A percentile compares a stretch with the other conserved stretches of the same genome.
Conservation (phyloP, 495 filamentous ascomycete species). For the Staphylotrichum longicolle region DNA sequence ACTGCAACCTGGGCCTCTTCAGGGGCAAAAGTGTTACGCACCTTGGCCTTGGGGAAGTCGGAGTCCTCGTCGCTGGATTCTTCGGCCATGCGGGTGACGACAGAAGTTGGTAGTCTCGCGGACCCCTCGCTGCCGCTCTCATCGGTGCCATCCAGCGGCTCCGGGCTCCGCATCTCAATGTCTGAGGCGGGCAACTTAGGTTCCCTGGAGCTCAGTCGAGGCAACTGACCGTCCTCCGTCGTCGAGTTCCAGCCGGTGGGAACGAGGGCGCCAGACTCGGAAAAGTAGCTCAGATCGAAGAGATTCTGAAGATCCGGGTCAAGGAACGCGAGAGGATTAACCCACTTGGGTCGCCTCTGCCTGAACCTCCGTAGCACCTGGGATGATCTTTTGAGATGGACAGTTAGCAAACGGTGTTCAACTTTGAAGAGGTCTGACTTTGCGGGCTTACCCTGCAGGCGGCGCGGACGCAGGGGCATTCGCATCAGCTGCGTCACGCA, state of each 20-base stretch:
- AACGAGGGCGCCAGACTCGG: constrained; percentile 48
- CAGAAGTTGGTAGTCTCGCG: constrained; percentile 15
- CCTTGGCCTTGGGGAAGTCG: constrained; percentile 33
- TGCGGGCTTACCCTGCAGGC: constrained; percentile 23
- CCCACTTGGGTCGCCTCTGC: constrained; percentile 41
- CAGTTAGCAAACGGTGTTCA: background rate
- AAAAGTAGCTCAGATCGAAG: constrained; percentile 66
- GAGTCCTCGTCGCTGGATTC: constrained; percentile 52
- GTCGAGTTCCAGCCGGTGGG: constrained; percentile 64
- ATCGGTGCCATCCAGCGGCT: constrained; percentile 37
- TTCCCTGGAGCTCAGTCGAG: constrained; percentile 54
- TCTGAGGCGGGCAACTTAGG: constrained; percentile 33
- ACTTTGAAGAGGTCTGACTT: background rate
- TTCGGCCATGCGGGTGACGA: constrained; percentile 50
- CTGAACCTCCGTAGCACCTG: constrained; percentile 34
- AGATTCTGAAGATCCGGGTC: constrained; percentile 59
- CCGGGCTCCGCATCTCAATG: constrained; percentile 36
- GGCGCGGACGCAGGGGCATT: constrained; percentile 17
- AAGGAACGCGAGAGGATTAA: constrained; percentile 48
- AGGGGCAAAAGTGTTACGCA: constrained; percentile 14
- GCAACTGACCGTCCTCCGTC: constrained; percentile 54
- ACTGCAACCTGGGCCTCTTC: background rate
- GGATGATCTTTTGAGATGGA: constrained; percentile 18
- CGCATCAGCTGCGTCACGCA: constrained; percentile 58
- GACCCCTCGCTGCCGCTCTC: constrained; percentile 43